Base-by-base conservation (phyloP, 139 green algal species). In the Limnomonas spitsbergensis region DNA sequence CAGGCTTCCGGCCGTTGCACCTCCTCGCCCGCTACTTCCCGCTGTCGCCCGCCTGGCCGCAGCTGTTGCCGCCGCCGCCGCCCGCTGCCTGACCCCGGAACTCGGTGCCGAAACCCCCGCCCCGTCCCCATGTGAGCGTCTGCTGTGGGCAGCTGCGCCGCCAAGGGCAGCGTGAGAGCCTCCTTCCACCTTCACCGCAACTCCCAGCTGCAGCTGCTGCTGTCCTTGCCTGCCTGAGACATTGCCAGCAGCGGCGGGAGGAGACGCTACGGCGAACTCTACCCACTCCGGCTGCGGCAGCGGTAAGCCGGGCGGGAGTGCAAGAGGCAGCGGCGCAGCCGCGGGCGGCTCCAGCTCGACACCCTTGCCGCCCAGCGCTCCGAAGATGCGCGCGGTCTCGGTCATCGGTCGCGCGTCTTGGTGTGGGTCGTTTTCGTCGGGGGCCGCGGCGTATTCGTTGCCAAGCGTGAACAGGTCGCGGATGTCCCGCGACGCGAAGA, bases 401-500 rank as follows among this genome's bases (percentile, higher is more conserved):
- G 83, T 90, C 9, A 56, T 35, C 35, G 6, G 56, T 35, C 29
- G 56, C 7, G 4, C 40, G 4, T 37, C 14, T 1, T 32, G 37
- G 29, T 32, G 1, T 29, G 2, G 20, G 20, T 29, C 40, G 69
- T 40, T 4, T 70, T 75, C 27, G 71, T 52, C 2, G 52, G 80
- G n/a, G 39, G 38, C 75, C 2, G 36, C 67, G 3, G 78, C 70
- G 72, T 93, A 87, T 71, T 94, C 88, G 32, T 94, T 86, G 1
- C 85, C 92, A 9, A 98, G 88, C 0, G 90, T 97, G 89, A 99
- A 99, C 31, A 99, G 87, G 80, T 99, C 95, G 0, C 68, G 66
- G 38, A 99, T 88, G 85, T 98, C 95, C 35, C 88, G 89, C 4
- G 89, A 75, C 39, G 95, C 92, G 84, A 99, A 99, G 79, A 98